Base-by-base conservation (phyloP, 2,329 filamentous ascomycete species). In the Parasarocladium wereldwijsianum region DNA sequence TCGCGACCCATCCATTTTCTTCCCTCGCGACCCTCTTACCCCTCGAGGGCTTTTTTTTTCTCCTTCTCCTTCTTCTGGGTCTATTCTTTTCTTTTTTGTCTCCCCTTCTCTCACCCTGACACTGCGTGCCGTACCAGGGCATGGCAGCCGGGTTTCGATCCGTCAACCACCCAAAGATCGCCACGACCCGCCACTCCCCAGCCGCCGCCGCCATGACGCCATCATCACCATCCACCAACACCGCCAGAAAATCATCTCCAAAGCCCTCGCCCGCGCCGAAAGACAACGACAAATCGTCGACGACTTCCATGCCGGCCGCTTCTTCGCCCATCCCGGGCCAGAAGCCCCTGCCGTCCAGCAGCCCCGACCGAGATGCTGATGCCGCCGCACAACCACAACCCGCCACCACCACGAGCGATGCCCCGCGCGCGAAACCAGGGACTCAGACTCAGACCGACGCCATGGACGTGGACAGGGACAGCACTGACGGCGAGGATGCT, bases 401-500 rank as follows among this genome's bases (percentile, higher is more conserved):
- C 43, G 44, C 64, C 39, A 54, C 51, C 52, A 44, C 44, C 4
- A 38, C 36, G 15, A 42, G 44, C 36, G 67, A 65, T 32, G 62
- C 69, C 37, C 77, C 76, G 13, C 66, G 77, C 37, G 58, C 36
- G 68, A 68, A 37, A 74, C 74, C n/a, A 12, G 12, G 17, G 60
- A 61, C 32, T 71, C 76, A 8, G 59, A 58, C 36, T 68, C 40
- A 36, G 19, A 33, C 60, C 32, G 66, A 68, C 21, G 72, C 72
- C 3, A 66, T 74, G 35, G 83, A 92, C 42, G 63, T 83, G 15
- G 76, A 83, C 35, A 82, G 85, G 67, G 77, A 77, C 22, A 76
- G 79, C 12, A 78, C 78, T 8, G 80, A 83, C 33, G 75, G 66
- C 30, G 79, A 80, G 39, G 54, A 42, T 3, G 56, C 54, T 16